Base-by-base conservation (phyloP, 1,284 basidiomycete genomes). In the Naganishia sp. region DNA sequence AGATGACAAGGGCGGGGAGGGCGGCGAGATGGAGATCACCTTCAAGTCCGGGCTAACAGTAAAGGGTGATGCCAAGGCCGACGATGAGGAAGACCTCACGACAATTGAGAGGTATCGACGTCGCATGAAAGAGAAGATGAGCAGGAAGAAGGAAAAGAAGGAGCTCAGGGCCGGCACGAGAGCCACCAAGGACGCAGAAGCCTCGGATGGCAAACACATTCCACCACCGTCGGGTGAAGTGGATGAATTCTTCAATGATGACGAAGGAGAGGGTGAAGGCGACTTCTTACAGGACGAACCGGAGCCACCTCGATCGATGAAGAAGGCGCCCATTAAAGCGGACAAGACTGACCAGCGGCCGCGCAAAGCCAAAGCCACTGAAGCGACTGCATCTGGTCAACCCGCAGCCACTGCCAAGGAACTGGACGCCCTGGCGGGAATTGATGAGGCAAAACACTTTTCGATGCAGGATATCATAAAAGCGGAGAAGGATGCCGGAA, bases 401-500 rank as follows among this genome's bases (percentile, higher is more conserved):
- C 25, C 47, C 23, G 35, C 67, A 53, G 71, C 56, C 57, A 55
- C 51, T 23, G 52, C 60, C 11, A 56, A 65, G 28, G 64, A 69
- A 28, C 54, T 66, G 39, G 58, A 35, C 15, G 39, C n/a, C 11
- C 47, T 64, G 49, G 46, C 66, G 18, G 68, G 51, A 25, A 51
- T 70, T 25, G 79, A 79, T 11, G 87, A 86, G 67, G 82, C 85
- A 6, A 84, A 86, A 62, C 94, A 99, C 78, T 99, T 99, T 79
- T 87, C 92, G 74, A 88, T 98, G 85, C 90, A 91, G 74, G 88
- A 93, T 43, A 87, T 97, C 42, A 78, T 98, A 62, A 90, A 90
- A 74, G 86, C 88, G 0, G 95, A 97, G 79, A 92, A 90, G 77
- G 69, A 71, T 13, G 72, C 72, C 17, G 82, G 82, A 50, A 88